phyloP scores from a whole-genome alignment of 2,329 filamentous ascomycete genomes.

The Botryotinia calthae region DNA sequence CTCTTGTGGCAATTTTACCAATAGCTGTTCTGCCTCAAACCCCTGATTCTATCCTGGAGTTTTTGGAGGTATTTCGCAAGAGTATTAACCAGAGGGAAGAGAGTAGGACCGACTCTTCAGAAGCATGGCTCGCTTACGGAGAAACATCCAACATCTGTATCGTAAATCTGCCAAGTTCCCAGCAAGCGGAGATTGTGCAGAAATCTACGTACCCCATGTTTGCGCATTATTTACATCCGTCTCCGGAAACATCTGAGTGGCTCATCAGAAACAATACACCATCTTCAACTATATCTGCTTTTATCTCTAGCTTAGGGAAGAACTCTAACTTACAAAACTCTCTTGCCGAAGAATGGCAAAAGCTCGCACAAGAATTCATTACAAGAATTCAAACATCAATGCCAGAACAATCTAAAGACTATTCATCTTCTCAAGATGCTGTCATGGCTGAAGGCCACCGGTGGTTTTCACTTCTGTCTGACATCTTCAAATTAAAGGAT shows the following conservation, averaged over 20 bases:
- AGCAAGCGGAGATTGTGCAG: slow-evolving; percentile 45
- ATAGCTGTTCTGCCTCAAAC: slow-evolving; percentile 53
- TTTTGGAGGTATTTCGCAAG: slow-evolving; percentile 65
- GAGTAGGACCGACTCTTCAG: slow-evolving; percentile 61
- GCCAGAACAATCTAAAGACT: slow-evolving; percentile 78
- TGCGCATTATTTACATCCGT: slow-evolving; percentile 49
- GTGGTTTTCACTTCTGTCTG: slow-evolving; percentile 54
- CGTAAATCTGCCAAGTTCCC: slow-evolving; percentile 45
- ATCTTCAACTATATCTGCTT: slow-evolving; percentile 45
- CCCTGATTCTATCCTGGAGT: slow-evolving; percentile 53
- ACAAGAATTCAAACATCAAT: slow-evolving; percentile 69
- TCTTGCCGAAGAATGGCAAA: slow-evolving; percentile 59
- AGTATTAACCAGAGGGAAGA: slow-evolving; percentile 77
- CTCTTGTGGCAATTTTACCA: slow-evolving; percentile 59
- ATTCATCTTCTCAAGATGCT: slow-evolving; percentile 66
- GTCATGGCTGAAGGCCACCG: slow-evolving; percentile 64
- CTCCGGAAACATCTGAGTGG: slow-evolving; percentile 28
- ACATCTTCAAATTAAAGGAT: slow-evolving; percentile 38
- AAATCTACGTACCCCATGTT: slow-evolving; percentile 54
- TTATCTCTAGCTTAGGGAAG: slow-evolving; percentile 44
- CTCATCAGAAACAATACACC: slow-evolving; percentile 24
- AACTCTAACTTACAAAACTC: slow-evolving; percentile 47
- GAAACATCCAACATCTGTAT: slow-evolving; percentile 57
- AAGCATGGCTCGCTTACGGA: slow-evolving; percentile 76
- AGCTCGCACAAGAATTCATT: slow-evolving; percentile 60